These are phyloP conservation scores for Dimocarpus longan DNA, from an alignment of 345 rosid genomes.

Conservation along the genomic window DNA sequence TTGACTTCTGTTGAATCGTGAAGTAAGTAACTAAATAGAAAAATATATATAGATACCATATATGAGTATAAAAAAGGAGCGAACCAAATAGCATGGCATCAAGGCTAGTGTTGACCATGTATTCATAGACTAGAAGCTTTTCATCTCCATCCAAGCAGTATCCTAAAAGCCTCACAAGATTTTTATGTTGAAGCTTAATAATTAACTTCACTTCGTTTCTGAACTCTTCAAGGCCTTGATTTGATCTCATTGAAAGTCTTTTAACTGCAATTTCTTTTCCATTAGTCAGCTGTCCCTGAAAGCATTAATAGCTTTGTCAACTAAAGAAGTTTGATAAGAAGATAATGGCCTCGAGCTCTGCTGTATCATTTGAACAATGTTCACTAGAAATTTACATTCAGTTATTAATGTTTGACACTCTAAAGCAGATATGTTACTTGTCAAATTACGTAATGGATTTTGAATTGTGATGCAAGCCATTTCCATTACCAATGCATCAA, in stretches of 20 bases:
- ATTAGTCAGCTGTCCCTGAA: constrained; percentile 45
- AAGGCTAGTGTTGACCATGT: constrained; percentile 27
- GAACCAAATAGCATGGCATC: constrained; percentile 47
- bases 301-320: constrained; percentile 5
- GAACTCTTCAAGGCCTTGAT: constrained; percentile 56
- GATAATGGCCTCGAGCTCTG: no score
- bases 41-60: not conserved
- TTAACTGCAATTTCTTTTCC: constrained; percentile 55
- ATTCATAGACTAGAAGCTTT: no score
- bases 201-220: constrained; percentile 52
- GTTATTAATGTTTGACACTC: not conserved
- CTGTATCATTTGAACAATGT: no score
- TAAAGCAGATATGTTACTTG: not conserved
- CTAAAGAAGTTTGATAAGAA: no score
- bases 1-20: no score
- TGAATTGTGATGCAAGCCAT: no score
- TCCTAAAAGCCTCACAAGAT: constrained; percentile 56
- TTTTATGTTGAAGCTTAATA: constrained; percentile 56
- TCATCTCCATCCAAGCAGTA: constrained; percentile 44
- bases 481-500: no score
- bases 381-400: no score
- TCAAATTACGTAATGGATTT: not conserved
- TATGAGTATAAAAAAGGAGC: not conserved
- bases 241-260: constrained; percentile 51
- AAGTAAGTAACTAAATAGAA: no score